Evolutionary conservation across 139 green algal genomes (phyloP).

Genomic region (Tetraselmis chui): DNA sequence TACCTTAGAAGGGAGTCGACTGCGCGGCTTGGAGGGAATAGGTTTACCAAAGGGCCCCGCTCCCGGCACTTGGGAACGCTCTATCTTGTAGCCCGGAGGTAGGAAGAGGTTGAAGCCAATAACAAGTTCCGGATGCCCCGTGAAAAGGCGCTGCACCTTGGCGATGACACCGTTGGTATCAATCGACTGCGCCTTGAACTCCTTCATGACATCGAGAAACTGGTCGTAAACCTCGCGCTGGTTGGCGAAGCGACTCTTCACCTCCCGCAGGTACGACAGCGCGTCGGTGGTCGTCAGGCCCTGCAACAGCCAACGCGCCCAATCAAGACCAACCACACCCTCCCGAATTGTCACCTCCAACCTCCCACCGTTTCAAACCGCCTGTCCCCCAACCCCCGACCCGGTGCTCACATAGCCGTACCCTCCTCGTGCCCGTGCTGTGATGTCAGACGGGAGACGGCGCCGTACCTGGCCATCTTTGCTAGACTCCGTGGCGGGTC

Average conservation of each 20-base stretch:
- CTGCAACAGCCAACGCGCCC: too few species aligned
- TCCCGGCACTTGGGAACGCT: neutral
- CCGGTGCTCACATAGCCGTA: too few species aligned
- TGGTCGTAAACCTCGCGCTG: neutral
- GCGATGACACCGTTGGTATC: conserved; percentile 93
- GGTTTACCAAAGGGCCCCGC: neutral
- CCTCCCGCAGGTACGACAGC: conserved; percentile 73
- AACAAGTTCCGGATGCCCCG: conserved; percentile 90
- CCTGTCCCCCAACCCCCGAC: too few species aligned
- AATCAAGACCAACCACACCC: too few species aligned
- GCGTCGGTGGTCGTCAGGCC: conserved; percentile 69
- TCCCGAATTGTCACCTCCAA: too few species aligned
- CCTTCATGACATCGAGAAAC: conserved; percentile 99
- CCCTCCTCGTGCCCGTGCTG: too few species aligned
- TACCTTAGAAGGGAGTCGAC: neutral
- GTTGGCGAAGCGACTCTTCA: conserved; percentile 56
- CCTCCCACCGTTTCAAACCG: too few species aligned
- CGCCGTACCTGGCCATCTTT: too few species aligned
- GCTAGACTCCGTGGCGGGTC: too few species aligned
- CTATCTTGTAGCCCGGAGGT: conserved; percentile 28
- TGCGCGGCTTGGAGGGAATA: neutral
- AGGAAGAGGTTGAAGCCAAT: conserved; percentile 99
- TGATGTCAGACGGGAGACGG: too few species aligned
- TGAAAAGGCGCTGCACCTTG: conserved; percentile 94
- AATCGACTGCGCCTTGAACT: conserved; percentile 93